Conservation (phyloP, 345 rosid species). For the Theobroma cacao region DNA sequence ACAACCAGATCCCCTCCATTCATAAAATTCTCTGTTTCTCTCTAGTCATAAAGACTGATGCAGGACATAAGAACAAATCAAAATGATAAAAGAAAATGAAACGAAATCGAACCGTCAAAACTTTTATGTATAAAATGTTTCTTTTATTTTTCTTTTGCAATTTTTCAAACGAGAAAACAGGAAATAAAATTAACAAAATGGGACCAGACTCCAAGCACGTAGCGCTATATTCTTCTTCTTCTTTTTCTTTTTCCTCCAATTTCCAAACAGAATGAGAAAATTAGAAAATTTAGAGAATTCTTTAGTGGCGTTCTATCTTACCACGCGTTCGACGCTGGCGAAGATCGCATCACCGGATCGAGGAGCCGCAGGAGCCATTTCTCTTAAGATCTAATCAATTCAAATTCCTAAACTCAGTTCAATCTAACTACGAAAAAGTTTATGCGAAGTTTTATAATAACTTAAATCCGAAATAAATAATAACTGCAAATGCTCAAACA, state of each 20-base stretch:
- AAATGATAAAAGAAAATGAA: neutral
- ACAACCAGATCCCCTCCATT: neutral
- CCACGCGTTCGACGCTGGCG: conserved; percentile 84
- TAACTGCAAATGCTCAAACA: neutral
- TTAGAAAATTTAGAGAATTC: neutral
- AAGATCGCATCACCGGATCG: conserved; percentile 95
- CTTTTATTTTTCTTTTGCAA: neutral
- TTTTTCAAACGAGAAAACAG: neutral
- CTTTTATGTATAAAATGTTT: neutral
- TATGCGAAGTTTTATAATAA: neutral
- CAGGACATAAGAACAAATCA: neutral
- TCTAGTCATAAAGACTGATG: neutral
- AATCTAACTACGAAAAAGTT: neutral
- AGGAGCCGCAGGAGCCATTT: conserved; percentile 75
- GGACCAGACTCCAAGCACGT: neutral
- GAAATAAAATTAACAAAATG: neutral
- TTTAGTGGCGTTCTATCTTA: conserved; percentile 20
- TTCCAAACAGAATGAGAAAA: neutral
- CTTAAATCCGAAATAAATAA: neutral
- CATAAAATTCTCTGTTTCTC: neutral
- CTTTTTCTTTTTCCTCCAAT: neutral
- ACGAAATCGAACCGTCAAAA: neutral
- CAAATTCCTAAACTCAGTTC: neutral
- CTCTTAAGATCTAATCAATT: conserved; percentile 9
- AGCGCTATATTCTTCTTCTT: neutral